Base-by-base conservation (phyloP, 2,329 filamentous ascomycete genomes). In the Exophiala spinifera region DNA sequence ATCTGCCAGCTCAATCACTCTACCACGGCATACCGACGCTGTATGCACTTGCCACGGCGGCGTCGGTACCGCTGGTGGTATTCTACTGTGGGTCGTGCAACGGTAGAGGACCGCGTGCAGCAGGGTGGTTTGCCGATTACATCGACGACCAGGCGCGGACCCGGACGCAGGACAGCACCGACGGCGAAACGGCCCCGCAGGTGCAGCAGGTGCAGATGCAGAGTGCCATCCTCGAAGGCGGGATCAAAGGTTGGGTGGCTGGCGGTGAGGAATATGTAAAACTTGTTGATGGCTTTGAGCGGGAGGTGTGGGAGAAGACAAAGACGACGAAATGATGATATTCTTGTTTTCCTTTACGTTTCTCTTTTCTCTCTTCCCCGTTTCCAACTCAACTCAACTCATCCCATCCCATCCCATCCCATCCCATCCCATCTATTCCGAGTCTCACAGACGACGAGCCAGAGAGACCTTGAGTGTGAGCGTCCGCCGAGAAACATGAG, bases 91-190 rank as follows among this genome's bases (percentile, higher is more conserved):
- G 73, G 2, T 83, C 81, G 1, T 83, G 78, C 1, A 59, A 60
- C 2, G 81, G 80, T 3, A 76, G 81, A 2, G 82, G 80, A 2
- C 76, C 72, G 2, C 72, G 81, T n/a, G 74, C 77, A 1, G 79
- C 78, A 1, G 74, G 72, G 6, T 84, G 80, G 80, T 78, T 84
- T 62, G 70, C 69, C 3, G 81, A 84, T 63, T 71, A 80, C 53
- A 65, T 83, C 25, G 63, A 66, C 2, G 69, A 75, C 1, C 64
- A 73, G 33, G n/a, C n/a, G n/a, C n/a, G n/a, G n/a, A n/a, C n/a
- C n/a, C n/a, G n/a, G n/a, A n/a, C n/a, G n/a, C n/a, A n/a, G n/a
- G n/a, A n/a, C n/a, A n/a, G n/a, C 53, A 65, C 83, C 25, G 63
- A 66, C 2, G 69, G 75, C 1, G 63, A 73, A 31, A 21, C 13